Evolutionary conservation across 768 basidiomycete genomes (phyloP), one percentile per base, ranked within the genome.

Genomic region (Boletus pseudo-olivaceus): DNA sequence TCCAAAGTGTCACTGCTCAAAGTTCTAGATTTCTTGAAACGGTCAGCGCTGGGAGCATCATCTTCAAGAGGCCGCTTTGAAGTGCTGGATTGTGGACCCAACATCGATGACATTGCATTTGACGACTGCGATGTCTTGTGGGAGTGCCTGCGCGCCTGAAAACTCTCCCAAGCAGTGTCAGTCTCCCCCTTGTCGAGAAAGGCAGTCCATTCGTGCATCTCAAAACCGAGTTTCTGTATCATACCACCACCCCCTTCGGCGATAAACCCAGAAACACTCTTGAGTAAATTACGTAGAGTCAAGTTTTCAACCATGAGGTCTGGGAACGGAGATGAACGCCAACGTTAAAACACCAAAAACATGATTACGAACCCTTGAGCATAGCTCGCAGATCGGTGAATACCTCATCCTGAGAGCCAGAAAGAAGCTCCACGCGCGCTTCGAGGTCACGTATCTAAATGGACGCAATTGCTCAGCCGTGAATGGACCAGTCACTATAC

Each of bases 251-350:
- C 77, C 50, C 93, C 94, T 42, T 96, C 93, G 7, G 91, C 91
- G 51, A 97, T 90, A 66, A 95, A 96, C 1, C 78, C 73, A 35
- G 86, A 81, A 27, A 97, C 79, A 60, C 76, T 85, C 62, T 84
- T 84, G 43, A 96, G 78, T 56, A 96, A 79, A 57, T 80, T 82
- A 38, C 94, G 85, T 41, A 97, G 81, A 14, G 84, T 83, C 47
- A 91, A 82, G 64, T 97, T 97, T 75, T 97, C 94, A 29, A 82
- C 75, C 87, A 97, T 90, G 56, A 97, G 76, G 71, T 93, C 93
- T 87, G 65, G 30, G 19, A 43, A 55, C 43, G 51, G 44, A 55
- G 51, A 54, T 52, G 20, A 53, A 46, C 26, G n/a, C 39, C 44
- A 49, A 41, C 32, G 39, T 47, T 37, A 56, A 42, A 47, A 46